Base-by-base conservation (phyloP, 2,329 filamentous ascomycete species). In the Cordyceps pruinosa region DNA sequence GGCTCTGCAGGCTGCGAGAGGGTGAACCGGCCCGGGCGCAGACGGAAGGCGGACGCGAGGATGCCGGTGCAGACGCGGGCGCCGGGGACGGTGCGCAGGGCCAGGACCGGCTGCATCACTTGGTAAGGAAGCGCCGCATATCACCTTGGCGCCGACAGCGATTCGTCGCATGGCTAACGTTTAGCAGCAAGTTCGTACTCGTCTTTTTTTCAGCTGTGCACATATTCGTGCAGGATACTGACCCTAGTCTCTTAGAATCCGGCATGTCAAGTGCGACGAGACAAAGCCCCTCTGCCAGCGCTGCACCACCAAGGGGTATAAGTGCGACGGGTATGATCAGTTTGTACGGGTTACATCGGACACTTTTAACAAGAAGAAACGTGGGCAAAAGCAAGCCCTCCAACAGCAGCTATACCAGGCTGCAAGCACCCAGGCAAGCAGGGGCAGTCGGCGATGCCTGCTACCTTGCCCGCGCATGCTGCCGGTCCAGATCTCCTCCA, bases 241-340 rank as follows among this genome's bases (percentile, higher is more conserved):
- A 26, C 46, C 10, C 21, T 12, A 12, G 46, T 25, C 46, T 37
- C n/a, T 6, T 32, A 62, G 61, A 59, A 61, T 58, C 15, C 61
- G 60, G 2, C 61, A 62, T 56, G 28, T 62, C 17, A 62, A 62
- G 46, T 62, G 61, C 5, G 61, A 62, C 32, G 61, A 49, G 32
- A 15, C 46, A 62, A 42, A 53, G 21, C 61, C 60, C 1, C 35
- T 39, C 8, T 62, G 60, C 4, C 46, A 47, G 15, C 46, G 60
- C 21, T 62, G 60, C 15, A 17, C 37, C 19, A 58, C 34, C 13
- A 59, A 62, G 19, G 44, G 53, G 23, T 58, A 58, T 21, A 60
- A 51, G 15, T 62, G 61, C 19, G 60, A 61, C n/a, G 61, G 61
- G 8, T 62, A 62, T 23, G 13, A 34, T 17, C 46, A 34, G 13